Base-by-base conservation (phyloP, 345 rosid species). In the Acer negundo region DNA sequence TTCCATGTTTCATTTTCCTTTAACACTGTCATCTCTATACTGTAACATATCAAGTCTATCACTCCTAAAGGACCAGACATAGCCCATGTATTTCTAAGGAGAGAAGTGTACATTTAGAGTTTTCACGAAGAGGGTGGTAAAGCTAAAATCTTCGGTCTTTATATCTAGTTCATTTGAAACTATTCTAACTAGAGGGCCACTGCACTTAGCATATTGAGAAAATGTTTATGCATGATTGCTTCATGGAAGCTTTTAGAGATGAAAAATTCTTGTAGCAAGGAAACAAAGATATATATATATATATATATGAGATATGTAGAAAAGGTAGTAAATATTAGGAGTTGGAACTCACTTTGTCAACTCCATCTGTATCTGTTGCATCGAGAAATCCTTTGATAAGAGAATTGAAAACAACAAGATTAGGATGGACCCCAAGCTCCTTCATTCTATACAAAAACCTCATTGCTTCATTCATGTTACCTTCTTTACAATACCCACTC, bases 371-470 rank as follows among this genome's bases (percentile, higher is more conserved):
- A 66, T 93, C 94, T 1, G 80, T 84, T 67, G 62, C 75, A 69
- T 86, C 86, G 13, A 93, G 91, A 84, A 90, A 92, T 64, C 97
- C 99, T 82, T 95, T 93, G 76, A 95, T 86, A 40, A 93, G 92
- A 67, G 93, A 83, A 79, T 95, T 95, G 85, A 93, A 93, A 66
- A 95, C 82, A 63, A 95, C 82, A 46, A 89, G 93, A 85, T 95
- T 95, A 17, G 98, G 99, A 77, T 85, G 88, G 81, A 95, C 95
- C 66, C 94, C 87, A 19, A 93, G 91, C 85, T 90, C 89, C 83
- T 90, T 93, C 96, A 92, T 93, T 76, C 91, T 85, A 80, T 82
- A 78, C 72, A 93, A 79, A 78, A 95, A 92, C 80, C 92, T 91
- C 77, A 82, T 83, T 56, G 97, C 99, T 69, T 92, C 98, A 7